These are phyloP conservation scores for Emmonsiellopsis sp. DNA, from an alignment of 2,329 filamentous ascomycete genomes.

Conservation along the genomic window DNA sequence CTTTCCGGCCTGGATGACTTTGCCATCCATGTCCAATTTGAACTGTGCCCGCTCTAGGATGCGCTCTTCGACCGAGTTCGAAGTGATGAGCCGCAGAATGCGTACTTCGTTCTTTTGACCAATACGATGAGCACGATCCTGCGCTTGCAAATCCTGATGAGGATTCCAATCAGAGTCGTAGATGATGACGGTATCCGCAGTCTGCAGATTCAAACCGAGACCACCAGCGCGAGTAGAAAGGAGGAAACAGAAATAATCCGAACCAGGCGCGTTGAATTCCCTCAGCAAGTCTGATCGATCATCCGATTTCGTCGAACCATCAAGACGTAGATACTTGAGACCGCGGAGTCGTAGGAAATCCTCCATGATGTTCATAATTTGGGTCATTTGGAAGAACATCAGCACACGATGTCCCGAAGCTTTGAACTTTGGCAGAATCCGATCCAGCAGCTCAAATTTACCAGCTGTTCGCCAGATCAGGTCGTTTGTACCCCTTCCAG, in stretches of 20 bases:
- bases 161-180: conserved; percentile 99
- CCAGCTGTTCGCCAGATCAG: conserved; percentile 89
- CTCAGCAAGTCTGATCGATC: conserved; percentile 86
- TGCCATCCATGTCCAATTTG: conserved; percentile 99
- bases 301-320: conserved; percentile 95
- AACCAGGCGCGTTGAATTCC: conserved; percentile 81
- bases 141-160: conserved; percentile 96
- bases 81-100: conserved; percentile 89
- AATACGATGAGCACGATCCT: conserved; percentile 99
- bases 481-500: conserved; percentile 78
- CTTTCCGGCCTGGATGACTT: conserved; percentile 97
- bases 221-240: conserved; percentile 98
- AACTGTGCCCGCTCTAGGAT: conserved; percentile 93
- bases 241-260: conserved; percentile 94
- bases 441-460: conserved; percentile 93
- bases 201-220: conserved; percentile 93
- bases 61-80: conserved; percentile 96
- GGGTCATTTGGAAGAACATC: conserved; percentile 99
- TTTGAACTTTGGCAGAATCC: conserved; percentile 87
- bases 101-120: conserved; percentile 99
- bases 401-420: conserved; percentile 86
- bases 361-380: conserved; percentile 99
- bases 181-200: conserved; percentile 97
- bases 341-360: conserved; percentile 83
- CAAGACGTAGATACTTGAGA: conserved; percentile 79